Base-by-base conservation (phyloP, 208 protist genomes). In the Leishmania lainsoni region DNA sequence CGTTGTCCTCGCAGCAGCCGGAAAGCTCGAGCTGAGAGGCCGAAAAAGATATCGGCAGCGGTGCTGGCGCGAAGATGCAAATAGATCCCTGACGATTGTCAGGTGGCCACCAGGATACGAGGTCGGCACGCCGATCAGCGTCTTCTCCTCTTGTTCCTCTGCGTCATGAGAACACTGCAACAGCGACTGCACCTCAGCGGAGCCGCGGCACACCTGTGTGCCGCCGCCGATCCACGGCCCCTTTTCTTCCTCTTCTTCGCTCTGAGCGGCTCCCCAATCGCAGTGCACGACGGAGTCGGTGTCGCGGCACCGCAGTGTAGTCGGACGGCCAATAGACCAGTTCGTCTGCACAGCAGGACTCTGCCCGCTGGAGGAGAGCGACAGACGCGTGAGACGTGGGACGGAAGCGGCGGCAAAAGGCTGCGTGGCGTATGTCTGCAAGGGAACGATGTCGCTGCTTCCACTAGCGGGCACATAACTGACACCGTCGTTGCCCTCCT, bases 251-350 rank as follows among this genome's bases (percentile, higher is more conserved):
- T 54, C 58, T 1, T 81, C 76, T 51, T 75, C 69, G 35, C 22
- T 72, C 52, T 69, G 68, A 32, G 42, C 32, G 35, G 74, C 70
- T 6, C 32, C 52, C 78, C 49, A 75, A 65, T 76, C 72, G 42
- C 54, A n/a, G n/a, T 52, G 45, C 39, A 22, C 75, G 5, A 72
- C 65, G 32, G 63, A 22, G 26, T 79, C 56, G 12, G 70, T 39
- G 42, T 86, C 77, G 16, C 48, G 61, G 35, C 63, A 80, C 0
- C 63, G 63, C 71, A 86, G 73, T 54, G 78, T 79, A 1, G 82
- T 82, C 22, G 77, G 82, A 26, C 82, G 82, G 66, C 82, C 82
- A 16, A 86, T 79, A 10, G 72, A 79, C 76, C 76, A 79, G 61
- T 71, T 54, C 22, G 32, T 26, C 20, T n/a, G 58, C 8, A 72